Evolutionary conservation across 2,329 filamentous ascomycete genomes (phyloP), one percentile per base, ranked within the genome.

Genomic region (Aspergillus sp.): DNA sequence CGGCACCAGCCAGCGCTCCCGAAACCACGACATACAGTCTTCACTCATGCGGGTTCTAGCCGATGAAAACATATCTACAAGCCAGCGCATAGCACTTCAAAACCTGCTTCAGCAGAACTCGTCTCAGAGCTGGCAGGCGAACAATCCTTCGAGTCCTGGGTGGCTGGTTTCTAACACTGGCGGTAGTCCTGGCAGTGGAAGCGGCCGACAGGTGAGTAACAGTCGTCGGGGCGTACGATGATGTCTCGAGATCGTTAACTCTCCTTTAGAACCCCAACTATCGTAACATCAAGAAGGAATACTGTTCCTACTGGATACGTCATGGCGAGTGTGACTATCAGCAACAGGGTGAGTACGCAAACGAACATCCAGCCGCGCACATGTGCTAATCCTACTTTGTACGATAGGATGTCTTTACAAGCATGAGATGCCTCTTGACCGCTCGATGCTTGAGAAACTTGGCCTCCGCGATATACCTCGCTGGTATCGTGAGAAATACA

Each of bases 251-350:
- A 47, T 41, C 25, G n/a, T 50, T 68, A 55, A 69, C 59, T 34
- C 28, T 54, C 31, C n/a, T 41, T 5, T 53, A 62, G 55, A 54
- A 61, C 50, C 28, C 55, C 25, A 54, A 65, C 60, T 54, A 47
- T 22, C 59, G 59, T 17, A 68, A 65, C 31, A 19, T 57, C 6
- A 86, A 85, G 70, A 96, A 96, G 74, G 80, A 90, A 25, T 96
- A 90, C 76, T 97, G 93, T 77, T 91, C 92, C 61, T 92, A 94
- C 76, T 97, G 93, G 93, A 89, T 97, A 58, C 89, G 91, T 69
- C 89, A 91, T 61, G 93, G 92, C 22, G 87, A 91, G 48, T 97
- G 93, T 74, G 90, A 90, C 64, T 97, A 92, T 75, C 88, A 85
- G 3, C 91, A 96, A 74, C 89, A 93, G 71, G 93, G 78, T 75